A percentile compares a stretch with the other conserved stretches of the same genome.
Evolutionary conservation across 2,329 filamentous ascomycete species (phyloP).

Genomic region (Neofusicoccum kwambonambiense): DNA sequence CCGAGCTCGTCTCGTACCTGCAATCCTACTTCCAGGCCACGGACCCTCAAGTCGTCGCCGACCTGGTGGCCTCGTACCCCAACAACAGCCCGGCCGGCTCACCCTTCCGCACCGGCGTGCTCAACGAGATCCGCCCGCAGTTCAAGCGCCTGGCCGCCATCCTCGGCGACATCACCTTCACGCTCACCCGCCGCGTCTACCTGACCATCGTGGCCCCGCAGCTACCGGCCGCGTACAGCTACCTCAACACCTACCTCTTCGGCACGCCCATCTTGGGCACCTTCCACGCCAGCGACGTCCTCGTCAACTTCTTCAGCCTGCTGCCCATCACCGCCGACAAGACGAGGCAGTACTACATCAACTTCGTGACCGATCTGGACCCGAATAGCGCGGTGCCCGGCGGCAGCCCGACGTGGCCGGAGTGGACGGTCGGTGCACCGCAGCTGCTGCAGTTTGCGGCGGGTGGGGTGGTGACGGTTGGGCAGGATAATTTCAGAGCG

Average conservation of each 20-base stretch:
- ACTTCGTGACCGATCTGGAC: constrained; percentile 68
- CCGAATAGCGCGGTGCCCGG: constrained; percentile 58
- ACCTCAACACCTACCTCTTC: constrained; percentile 70
- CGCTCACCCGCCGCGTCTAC: constrained; percentile 65
- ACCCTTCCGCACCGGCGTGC: constrained; percentile 66
- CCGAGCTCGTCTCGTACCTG: constrained; percentile 63
- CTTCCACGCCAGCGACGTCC: constrained; percentile 71
- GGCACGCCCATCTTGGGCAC: constrained; percentile 72
- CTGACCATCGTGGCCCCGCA: constrained; percentile 54
- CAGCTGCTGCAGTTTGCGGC: constrained; percentile 53
- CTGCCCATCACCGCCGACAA: constrained; percentile 24
- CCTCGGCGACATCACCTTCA: constrained; percentile 74
- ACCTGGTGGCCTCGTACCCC: constrained; percentile 63
- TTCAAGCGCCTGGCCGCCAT: constrained; percentile 76
- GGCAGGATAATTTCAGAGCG: constrained; percentile 41
- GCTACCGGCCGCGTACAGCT: constrained; percentile 67
- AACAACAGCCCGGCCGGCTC: constrained; percentile 59
- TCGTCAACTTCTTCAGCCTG: constrained; percentile 54
- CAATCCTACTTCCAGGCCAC: constrained; percentile 60
- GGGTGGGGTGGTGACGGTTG: constrained; percentile 33
- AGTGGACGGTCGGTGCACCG: constrained; percentile 49
- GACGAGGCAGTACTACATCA: constrained; percentile 64
- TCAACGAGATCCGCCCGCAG: constrained; percentile 73
- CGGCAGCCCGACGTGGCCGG: constrained; percentile 48
- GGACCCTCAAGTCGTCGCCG: constrained; percentile 50